A percentile compares a stretch with the other conserved stretches of the same genome.
Evolutionary conservation across 768 basidiomycete species (phyloP).

Genomic region (Candolleomyces eurysporus): DNA sequence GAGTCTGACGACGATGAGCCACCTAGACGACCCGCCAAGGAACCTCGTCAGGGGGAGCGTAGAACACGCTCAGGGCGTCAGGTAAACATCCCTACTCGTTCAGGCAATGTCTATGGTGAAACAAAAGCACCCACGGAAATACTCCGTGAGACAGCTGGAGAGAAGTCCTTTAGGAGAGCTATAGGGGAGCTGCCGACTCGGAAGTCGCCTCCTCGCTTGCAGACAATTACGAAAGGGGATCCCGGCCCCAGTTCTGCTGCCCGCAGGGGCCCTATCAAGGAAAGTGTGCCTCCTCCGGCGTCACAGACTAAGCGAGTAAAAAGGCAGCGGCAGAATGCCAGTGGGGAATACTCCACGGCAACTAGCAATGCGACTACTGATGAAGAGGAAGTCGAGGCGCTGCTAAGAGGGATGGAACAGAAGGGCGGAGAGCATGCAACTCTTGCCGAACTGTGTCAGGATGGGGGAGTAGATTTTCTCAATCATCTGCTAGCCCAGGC

Average conservation of each 20-base stretch:
- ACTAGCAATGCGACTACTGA: too few species aligned
- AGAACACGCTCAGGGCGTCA: background rate
- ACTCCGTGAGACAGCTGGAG: background rate
- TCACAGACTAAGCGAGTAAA: too few species aligned
- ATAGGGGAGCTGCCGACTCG: background rate
- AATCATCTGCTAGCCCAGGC: constrained; percentile 3
- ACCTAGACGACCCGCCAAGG: too few species aligned
- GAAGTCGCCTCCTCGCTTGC: background rate
- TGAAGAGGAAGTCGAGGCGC: too few species aligned
- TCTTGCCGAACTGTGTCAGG: background rate
- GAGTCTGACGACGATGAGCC: too few species aligned
- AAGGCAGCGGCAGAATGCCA: too few species aligned
- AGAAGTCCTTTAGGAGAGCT: background rate
- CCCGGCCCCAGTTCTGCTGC: too few species aligned
- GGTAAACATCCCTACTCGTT: background rate
- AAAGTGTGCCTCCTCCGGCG: too few species aligned
- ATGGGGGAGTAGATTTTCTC: constrained; percentile 4
- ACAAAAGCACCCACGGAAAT: background rate
- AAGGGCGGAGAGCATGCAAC: background rate
- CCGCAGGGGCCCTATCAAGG: too few species aligned
- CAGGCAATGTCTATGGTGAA: background rate
- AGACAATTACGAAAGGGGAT: too few species aligned
- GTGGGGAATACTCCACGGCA: too few species aligned
- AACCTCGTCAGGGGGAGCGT: background rate
- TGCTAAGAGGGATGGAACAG: too few species aligned